Evolutionary conservation across 371 early-diverging fungal species (phyloP).

Genomic region (Syncephalastrum contaminatum): DNA sequence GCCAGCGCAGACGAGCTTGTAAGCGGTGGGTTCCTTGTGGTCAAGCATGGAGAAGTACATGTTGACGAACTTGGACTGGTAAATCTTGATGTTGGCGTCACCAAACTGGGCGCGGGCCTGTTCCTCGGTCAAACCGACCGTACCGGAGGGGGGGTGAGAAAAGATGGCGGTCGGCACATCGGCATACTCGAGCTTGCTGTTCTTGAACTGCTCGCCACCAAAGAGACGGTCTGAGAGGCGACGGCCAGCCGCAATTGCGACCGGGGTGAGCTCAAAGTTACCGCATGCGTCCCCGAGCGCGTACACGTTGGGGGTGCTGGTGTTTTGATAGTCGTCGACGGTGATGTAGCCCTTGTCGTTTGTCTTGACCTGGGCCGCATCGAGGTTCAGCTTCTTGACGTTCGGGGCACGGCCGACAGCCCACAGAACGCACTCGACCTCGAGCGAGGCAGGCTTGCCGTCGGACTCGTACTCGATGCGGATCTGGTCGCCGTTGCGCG

Average conservation of each 20-base stretch:
- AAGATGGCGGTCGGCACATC: slow-evolving; percentile 96
- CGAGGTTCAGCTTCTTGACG: slow-evolving; percentile 68
- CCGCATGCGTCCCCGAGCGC: slow-evolving; percentile 97
- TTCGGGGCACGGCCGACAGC: slow-evolving; percentile 89
- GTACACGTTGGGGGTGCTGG: slow-evolving; percentile 67
- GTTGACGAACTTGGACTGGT: slow-evolving; percentile 83
- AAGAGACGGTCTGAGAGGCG: slow-evolving; percentile 89
- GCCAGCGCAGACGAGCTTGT: slow-evolving; percentile 87
- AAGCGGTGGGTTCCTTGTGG: slow-evolving; percentile 86
- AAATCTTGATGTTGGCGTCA: slow-evolving; percentile 78
- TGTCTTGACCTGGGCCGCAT: slow-evolving; percentile 61
- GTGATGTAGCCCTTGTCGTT: slow-evolving; percentile 69
- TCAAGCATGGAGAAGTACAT: slow-evolving; percentile 90
- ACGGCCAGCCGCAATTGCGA: slow-evolving; percentile 95
- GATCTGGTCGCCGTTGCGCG: slow-evolving; percentile 27
- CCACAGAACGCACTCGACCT: slow-evolving; percentile 77
- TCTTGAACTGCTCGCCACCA: slow-evolving; percentile 67
- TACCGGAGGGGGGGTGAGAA: slow-evolving; percentile 91
- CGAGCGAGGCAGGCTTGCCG: slow-evolving; percentile 35
- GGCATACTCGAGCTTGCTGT: slow-evolving; percentile 82
- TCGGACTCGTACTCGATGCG: slow-evolving; percentile 42
- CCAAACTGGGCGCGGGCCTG: slow-evolving; percentile 79
- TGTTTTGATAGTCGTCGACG: slow-evolving; percentile 88
- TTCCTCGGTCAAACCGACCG: slow-evolving; percentile 86
- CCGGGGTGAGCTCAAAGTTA: slow-evolving; percentile 90